Percentiles rank a stretch among this genome's conserved stretches.
phyloP scores from a whole-genome alignment of 2,329 filamentous ascomycete genomes.

The Paraphaeosphaeria sporulosa region DNA sequence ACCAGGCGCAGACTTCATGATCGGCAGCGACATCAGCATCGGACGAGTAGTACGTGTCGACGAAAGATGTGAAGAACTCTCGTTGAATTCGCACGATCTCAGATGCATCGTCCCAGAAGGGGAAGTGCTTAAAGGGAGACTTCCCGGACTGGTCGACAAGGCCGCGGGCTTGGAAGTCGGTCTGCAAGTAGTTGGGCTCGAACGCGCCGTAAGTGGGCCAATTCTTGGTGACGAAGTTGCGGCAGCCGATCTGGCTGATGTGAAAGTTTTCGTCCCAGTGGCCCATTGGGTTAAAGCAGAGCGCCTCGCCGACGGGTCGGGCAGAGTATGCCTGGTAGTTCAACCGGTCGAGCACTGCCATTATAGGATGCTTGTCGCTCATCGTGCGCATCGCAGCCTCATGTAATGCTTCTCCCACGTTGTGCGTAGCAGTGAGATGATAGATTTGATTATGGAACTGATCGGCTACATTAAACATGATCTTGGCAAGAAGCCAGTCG shows the following conservation, averaged over 20 bases:
- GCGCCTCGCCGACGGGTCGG: conserved; percentile 8
- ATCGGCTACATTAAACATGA: conserved; percentile 14
- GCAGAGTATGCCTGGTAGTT: conserved; percentile 15
- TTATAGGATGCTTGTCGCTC: conserved; percentile 14
- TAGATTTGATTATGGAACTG: conserved; percentile 11
- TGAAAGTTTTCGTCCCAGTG: conserved; percentile 17
- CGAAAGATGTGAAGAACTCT: conserved; percentile 9
- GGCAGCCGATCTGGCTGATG: conserved; percentile 13
- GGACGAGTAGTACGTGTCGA: conserved; percentile 13
- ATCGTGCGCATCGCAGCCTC: conserved; percentile 16
- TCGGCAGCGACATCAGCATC: conserved; percentile 7
- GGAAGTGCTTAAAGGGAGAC: conserved; percentile 9
- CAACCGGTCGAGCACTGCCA: conserved; percentile 11
- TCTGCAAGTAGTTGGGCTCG: conserved; percentile 13
- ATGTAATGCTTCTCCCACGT: conserved; percentile 15
- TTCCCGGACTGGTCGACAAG: conserved; percentile 7
- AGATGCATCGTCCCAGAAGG: conserved; percentile 9
- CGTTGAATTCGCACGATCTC: conserved; percentile 5
- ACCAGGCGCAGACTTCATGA: conserved; percentile 11
- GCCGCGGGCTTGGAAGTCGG: conserved; percentile 9
- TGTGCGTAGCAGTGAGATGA: conserved; percentile 16
- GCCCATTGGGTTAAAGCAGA: conserved; percentile 12
- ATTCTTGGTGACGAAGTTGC: conserved; percentile 13
- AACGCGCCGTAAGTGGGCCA: conserved; percentile 11
- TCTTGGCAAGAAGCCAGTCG: conserved; percentile 17